Evolutionary conservation across 208 protist species (phyloP).

Genomic region (Porcisia deanei): DNA sequence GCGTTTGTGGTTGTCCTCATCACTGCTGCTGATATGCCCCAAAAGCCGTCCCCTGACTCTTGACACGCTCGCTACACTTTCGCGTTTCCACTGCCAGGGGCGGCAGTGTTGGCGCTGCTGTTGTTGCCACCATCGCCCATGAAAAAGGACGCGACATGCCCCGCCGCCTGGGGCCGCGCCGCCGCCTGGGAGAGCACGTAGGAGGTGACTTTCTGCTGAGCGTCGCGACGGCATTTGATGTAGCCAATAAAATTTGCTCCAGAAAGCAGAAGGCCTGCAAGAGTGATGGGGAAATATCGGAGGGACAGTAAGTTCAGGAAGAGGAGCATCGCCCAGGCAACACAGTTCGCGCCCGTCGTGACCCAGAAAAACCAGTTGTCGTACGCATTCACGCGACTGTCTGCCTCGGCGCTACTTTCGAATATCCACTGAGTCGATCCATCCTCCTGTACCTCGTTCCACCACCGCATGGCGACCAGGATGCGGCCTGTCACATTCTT

Average conservation of each 20-base stretch:
- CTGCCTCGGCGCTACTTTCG: slow-evolving; percentile 81
- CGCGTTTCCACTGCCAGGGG: not conserved
- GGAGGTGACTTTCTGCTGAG: slow-evolving; percentile 52
- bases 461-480: slow-evolving; percentile 94
- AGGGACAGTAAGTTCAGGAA: slow-evolving; percentile 80
- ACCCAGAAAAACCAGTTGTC: slow-evolving; percentile 90
- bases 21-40: not conserved
- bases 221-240: slow-evolving; percentile 83
- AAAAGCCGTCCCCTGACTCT: not conserved
- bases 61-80: not conserved
- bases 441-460: slow-evolving; percentile 94
- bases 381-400: slow-evolving; percentile 70
- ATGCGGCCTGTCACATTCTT: slow-evolving; percentile 96
- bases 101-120: not conserved
- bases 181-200: slow-evolving; percentile 66
- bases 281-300: slow-evolving; percentile 57
- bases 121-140: slow-evolving; percentile 8
- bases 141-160: slow-evolving; percentile 41
- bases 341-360: slow-evolving; percentile 45
- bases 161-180: slow-evolving; percentile 45
- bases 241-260: slow-evolving; percentile 82
- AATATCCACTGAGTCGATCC: slow-evolving; percentile 93
- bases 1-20: not conserved
- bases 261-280: slow-evolving; percentile 58
- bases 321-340: slow-evolving; percentile 58